Percentiles rank a stretch among this genome's conserved stretches.
phyloP scores from a whole-genome alignment of 495 filamentous ascomycete genomes.

The Talaromyces proteolyticus region DNA sequence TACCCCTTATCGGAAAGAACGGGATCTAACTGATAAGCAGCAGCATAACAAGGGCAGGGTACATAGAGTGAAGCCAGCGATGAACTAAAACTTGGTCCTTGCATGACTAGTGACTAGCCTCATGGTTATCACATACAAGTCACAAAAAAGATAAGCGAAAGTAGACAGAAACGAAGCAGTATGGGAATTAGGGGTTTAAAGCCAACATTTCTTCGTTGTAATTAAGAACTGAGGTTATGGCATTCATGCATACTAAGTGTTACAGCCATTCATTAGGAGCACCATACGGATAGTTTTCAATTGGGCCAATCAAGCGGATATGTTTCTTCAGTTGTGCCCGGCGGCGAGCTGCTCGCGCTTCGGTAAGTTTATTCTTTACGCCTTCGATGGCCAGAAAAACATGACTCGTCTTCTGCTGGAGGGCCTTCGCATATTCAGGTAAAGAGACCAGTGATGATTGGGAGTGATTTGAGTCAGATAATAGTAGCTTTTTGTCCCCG shows the following conservation, averaged over 20 bases:
- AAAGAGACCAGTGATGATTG: background rate
- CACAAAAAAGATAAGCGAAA: no score
- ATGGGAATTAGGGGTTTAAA: no score
- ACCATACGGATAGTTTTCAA: constrained; percentile 28
- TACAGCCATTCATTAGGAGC: constrained; percentile 31
- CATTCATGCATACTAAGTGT: constrained; percentile 6
- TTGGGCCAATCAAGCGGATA: constrained; percentile 37
- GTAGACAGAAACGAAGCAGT: no score
- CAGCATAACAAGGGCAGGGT: no score
- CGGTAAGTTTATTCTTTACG: constrained; percentile 26
- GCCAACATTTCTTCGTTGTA: no score
- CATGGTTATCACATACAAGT: no score
- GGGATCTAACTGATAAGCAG: no score
- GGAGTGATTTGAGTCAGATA: background rate
- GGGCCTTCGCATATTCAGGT: constrained; percentile 17
- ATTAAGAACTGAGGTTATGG: no score
- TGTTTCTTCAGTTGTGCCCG: constrained; percentile 35
- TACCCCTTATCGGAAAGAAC: no score
- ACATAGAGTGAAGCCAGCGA: no score
- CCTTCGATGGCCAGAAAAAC: constrained; percentile 23
- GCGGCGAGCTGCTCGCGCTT: constrained; percentile 26
- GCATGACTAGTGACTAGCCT: no score
- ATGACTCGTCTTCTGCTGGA: constrained; percentile 25
- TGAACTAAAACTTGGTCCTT: no score
- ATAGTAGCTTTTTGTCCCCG: background rate